Base-by-base conservation (phyloP, 2,329 filamentous ascomycete species). In the Calonectria pseudoturangicola region DNA sequence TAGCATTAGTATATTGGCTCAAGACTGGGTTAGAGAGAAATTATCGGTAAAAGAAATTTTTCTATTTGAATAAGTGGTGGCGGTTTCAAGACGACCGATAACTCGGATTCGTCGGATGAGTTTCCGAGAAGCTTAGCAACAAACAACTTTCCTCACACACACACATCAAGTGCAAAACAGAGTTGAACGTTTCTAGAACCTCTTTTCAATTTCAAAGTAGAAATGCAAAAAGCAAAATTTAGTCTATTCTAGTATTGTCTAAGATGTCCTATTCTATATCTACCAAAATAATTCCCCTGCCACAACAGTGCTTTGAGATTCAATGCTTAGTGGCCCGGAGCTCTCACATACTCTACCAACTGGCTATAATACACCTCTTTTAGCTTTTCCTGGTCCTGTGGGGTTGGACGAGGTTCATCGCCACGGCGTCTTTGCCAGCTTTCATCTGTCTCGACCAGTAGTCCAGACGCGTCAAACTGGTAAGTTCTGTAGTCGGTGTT, bases 401-500 rank as follows among this genome's bases (percentile, higher is more conserved):
- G 47, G 1, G 70, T 68, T 6, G 48, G 70, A 2, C 70, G 65
- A 10, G 56, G 58, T 5, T 8, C 12, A 15, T 68, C 48, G 10
- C 65, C 70, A 1, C 58, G 25, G 3, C 70, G 70, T 4, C 30
- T 21, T 41, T 68, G n/a, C 70, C 70, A 72, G 48, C 70, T 72
- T 18, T 56, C 7, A 3, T 47, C 28, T 4, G 70, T 72, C 25
- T 72, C 70, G 9, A 65, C 41, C 25, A 72, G 48, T n/a, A 12
- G 43, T 65, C 48, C 1, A 41, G 25, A 36, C 2, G 47, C 65
- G n/a, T 21, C 30, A 43, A 72, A 58, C 4, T 72, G 56, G 36
- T 58, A 72, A 2, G 65, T 64, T 36, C 70, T 45, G 1, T 65
- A 68, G 10, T 72, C 70, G 5, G 65, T 68, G n/a, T 72, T 72